Conservation (phyloP, 768 basidiomycete species). For the Russula abietina region DNA sequence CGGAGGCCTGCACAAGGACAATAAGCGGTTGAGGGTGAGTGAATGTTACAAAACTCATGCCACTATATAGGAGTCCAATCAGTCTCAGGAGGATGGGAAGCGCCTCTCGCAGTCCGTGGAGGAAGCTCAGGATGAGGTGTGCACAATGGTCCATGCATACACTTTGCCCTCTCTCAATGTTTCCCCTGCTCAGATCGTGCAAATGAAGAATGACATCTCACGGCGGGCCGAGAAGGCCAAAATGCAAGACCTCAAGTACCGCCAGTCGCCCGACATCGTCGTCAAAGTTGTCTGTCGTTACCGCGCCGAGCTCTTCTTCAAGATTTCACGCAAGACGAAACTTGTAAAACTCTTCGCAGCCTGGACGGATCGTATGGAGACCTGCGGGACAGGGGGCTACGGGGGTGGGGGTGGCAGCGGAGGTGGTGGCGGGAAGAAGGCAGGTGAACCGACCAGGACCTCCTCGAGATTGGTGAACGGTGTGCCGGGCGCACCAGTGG, state of each 20-base stretch:
- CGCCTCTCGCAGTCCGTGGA: slow-evolving; percentile 74
- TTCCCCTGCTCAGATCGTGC: slow-evolving; percentile 47
- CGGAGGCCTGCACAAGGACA: slow-evolving; percentile 51
- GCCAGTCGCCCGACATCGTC: slow-evolving; percentile 84
- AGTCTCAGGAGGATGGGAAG: slow-evolving; percentile 73
- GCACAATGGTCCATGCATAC: slow-evolving; percentile 3
- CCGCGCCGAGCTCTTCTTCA: slow-evolving; percentile 88
- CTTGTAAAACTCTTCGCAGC: slow-evolving; percentile 76
- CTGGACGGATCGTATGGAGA: slow-evolving; percentile 87
- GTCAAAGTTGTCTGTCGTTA: slow-evolving; percentile 86
- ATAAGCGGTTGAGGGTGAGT: slow-evolving; percentile 74
- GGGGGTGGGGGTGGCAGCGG: neutral
- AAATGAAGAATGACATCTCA: slow-evolving; percentile 78
- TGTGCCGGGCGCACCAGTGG: slow-evolving; percentile 4
- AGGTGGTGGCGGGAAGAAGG: slow-evolving; percentile 30
- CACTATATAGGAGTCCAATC: slow-evolving; percentile 37
- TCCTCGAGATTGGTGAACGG: slow-evolving; percentile 21
- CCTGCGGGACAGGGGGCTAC: neutral
- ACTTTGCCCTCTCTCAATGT: neutral
- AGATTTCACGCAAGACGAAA: slow-evolving; percentile 86
- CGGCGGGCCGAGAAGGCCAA: slow-evolving; percentile 76
- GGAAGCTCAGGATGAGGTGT: slow-evolving; percentile 79
- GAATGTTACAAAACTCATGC: slow-evolving; percentile 27
- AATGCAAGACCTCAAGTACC: slow-evolving; percentile 72
- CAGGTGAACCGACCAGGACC: slow-evolving; percentile 34